Conservation (phyloP, 768 basidiomycete species). For the Lactifluus subvellereus region DNA sequence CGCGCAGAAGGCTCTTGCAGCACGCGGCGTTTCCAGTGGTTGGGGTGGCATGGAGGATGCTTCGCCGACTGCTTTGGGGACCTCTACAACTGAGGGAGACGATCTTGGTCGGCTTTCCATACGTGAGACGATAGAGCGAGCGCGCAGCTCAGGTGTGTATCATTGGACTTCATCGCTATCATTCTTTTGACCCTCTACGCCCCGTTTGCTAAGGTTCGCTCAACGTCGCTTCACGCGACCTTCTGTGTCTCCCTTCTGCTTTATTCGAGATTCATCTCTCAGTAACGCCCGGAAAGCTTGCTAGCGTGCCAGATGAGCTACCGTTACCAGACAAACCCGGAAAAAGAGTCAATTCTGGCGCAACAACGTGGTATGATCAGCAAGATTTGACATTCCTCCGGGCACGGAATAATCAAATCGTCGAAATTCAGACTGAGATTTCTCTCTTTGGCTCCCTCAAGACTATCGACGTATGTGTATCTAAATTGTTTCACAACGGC, state of each 20-base stretch:
- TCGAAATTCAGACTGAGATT: constrained; percentile 76
- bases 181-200: constrained; percentile 44
- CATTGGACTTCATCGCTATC: constrained; percentile 13
- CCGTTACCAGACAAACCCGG: constrained; percentile 33
- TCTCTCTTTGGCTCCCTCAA: constrained; percentile 81
- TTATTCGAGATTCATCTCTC: constrained; percentile 78
- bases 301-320: constrained; percentile 59
- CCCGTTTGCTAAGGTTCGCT: constrained; percentile 50
- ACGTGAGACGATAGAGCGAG: constrained; percentile 72
- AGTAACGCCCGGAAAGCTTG: constrained; percentile 62
- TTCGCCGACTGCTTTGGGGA: constrained; percentile 29
- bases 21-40: constrained; percentile 31
- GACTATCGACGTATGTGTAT: constrained; percentile 58
- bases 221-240: constrained; percentile 67
- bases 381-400: constrained; percentile 73
- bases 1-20: constrained; percentile 26
- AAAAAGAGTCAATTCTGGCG: constrained; percentile 38
- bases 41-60: constrained; percentile 47
- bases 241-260: constrained; percentile 69
- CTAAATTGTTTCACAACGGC: not conserved
- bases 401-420: constrained; percentile 74
- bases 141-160: constrained; percentile 64
- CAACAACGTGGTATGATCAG: constrained; percentile 69
- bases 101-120: constrained; percentile 61
- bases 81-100: constrained; percentile 38